Conservation (phyloP, 1,284 basidiomycete genomes). For the Irpex sp. region DNA sequence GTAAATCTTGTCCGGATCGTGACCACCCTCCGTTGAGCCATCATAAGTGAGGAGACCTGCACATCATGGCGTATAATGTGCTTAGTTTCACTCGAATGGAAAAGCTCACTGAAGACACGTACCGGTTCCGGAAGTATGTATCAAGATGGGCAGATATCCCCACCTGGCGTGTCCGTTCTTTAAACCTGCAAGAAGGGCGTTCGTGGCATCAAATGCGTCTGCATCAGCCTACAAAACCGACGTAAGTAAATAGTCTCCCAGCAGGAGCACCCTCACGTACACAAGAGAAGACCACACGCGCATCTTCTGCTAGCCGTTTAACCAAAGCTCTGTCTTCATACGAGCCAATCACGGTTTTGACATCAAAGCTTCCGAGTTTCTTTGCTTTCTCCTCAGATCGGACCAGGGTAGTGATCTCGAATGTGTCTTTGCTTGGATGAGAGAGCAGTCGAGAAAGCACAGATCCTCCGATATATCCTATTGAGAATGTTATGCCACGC, state of each 20-base stretch:
- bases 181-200: constrained; percentile 44
- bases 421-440: constrained; percentile 14
- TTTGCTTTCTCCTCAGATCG: constrained; percentile 20
- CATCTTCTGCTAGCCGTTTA: constrained; percentile 9
- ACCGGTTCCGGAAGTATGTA: constrained; percentile 54
- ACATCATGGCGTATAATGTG: neutral
- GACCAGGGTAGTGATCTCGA: constrained; percentile 21
- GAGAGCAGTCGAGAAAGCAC: constrained; percentile 16
- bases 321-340: constrained; percentile 15
- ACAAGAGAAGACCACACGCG: constrained; percentile 20
- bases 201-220: constrained; percentile 36
- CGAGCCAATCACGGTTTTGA: constrained; percentile 19
- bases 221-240: constrained; percentile 36
- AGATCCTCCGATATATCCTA: neutral
- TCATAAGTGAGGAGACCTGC: constrained; percentile 33
- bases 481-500: neutral
- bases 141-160: constrained; percentile 38
- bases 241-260: neutral
- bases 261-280: constrained; percentile 2
- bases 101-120: neutral
- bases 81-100: neutral
- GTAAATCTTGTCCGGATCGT: constrained; percentile 37
- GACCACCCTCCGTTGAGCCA: constrained; percentile 35
- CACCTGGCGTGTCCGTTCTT: constrained; percentile 35
- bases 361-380: constrained; percentile 16